Evolutionary conservation across 768 basidiomycete species (phyloP).

Genomic region (Pleurotus salmoneostramineus): DNA sequence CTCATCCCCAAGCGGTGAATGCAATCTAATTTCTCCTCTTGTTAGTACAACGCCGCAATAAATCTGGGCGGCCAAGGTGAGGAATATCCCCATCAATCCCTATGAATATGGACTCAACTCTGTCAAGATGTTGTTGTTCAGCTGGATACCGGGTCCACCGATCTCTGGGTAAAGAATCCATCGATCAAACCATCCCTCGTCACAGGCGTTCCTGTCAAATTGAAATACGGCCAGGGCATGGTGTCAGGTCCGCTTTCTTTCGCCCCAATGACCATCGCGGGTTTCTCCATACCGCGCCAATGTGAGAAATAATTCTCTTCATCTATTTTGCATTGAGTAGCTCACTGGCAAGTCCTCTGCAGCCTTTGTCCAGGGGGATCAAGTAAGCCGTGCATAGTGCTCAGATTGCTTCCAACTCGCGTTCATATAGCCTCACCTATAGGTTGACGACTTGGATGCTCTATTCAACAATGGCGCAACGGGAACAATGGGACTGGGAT

Average conservation of each 20-base stretch:
- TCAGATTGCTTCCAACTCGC: not conserved
- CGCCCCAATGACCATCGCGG: constrained; percentile 38
- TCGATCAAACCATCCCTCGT: not conserved
- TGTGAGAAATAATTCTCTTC: constrained; percentile 28
- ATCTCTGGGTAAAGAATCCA: not conserved
- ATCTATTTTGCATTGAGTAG: not conserved
- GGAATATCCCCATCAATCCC: not conserved
- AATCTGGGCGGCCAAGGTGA: constrained; percentile 1
- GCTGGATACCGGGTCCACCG: not conserved
- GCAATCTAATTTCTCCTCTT: too few relatives aligned
- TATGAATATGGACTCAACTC: not conserved
- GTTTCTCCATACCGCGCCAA: constrained; percentile 40
- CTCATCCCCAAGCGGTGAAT: not conserved
- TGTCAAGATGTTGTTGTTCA: not conserved
- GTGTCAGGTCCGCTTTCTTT: constrained; percentile 39
- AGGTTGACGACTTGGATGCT: not conserved
- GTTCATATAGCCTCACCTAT: not conserved
- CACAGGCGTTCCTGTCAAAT: not conserved
- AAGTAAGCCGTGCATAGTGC: not conserved
- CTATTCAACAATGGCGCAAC: not conserved
- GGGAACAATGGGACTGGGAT: not conserved
- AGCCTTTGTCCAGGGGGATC: not conserved
- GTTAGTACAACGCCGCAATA: not conserved
- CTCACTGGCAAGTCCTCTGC: not conserved
- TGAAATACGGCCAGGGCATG: not conserved